These are phyloP conservation scores for Blastobotrys attinorum DNA, from an alignment of 805 yeast genomes.

Conservation along the genomic window DNA sequence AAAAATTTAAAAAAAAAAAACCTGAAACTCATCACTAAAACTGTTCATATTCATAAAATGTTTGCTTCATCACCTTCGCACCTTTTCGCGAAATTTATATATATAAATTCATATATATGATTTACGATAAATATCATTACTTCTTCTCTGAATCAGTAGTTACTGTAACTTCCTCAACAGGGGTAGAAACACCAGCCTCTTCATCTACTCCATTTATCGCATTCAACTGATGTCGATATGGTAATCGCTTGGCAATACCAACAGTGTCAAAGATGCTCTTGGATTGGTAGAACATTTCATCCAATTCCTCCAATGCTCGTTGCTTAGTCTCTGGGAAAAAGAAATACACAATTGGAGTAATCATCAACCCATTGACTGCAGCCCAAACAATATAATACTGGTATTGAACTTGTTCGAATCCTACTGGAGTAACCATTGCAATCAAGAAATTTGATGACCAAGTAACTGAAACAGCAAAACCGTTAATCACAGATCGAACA, in stretches of 20 bases:
- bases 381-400: slow-evolving; percentile 55
- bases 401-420: slow-evolving; percentile 42
- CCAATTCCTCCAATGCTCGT: slow-evolving; percentile 65
- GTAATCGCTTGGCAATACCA: slow-evolving; percentile 6
- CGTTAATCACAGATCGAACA: slow-evolving; percentile 40
- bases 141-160: slow-evolving; percentile 1
- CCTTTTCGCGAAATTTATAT: no score
- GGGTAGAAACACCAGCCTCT: background rate
- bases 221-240: slow-evolving; percentile 1
- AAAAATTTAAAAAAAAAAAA: no score
- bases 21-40: no score
- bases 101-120: no score
- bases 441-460: slow-evolving; percentile 52
- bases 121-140: background rate
- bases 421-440: slow-evolving; percentile 46
- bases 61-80: no score
- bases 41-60: no score
- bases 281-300: slow-evolving; percentile 38
- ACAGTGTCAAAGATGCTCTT: slow-evolving; percentile 9
- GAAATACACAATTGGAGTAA: slow-evolving; percentile 37
- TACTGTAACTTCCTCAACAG: background rate
- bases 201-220: background rate
- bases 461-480: slow-evolving; percentile 39
- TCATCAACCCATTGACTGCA: slow-evolving; percentile 25
- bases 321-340: slow-evolving; percentile 72